Percentiles rank a stretch among this genome's conserved stretches.
Evolutionary conservation across 768 basidiomycete species (phyloP).

Genomic region (Amanita exitialis): DNA sequence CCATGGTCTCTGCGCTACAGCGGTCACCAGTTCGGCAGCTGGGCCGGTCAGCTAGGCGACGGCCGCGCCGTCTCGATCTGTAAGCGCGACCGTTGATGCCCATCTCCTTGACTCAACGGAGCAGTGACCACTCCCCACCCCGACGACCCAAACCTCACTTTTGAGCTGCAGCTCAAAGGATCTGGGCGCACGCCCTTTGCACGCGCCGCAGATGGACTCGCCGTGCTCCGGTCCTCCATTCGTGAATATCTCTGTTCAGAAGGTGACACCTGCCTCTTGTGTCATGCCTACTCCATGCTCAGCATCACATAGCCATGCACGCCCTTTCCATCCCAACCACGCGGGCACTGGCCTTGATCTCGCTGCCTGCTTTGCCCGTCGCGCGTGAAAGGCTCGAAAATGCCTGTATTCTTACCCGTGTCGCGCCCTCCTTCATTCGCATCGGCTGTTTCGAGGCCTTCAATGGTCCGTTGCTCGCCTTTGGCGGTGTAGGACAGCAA

Average conservation of each 20-base stretch:
- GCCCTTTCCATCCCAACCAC: constrained; percentile 86
- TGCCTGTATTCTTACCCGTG: constrained; percentile 66
- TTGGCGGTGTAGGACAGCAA: constrained; percentile 75
- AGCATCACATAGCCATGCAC: constrained; percentile 26
- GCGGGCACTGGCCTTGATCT: constrained; percentile 72
- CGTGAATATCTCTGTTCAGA: constrained; percentile 92
- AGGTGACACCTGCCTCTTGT: constrained; percentile 32
- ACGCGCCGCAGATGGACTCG: constrained; percentile 86
- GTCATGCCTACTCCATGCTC: background rate
- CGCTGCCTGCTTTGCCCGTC: constrained; percentile 66
- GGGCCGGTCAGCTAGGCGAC: constrained; percentile 94
- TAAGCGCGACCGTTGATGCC: constrained; percentile 13
- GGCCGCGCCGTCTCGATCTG: constrained; percentile 87
- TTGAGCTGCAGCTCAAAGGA: constrained; percentile 93
- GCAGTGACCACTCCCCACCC: constrained; percentile 75
- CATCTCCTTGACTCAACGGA: background rate
- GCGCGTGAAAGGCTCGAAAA: constrained; percentile 64
- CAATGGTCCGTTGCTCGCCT: constrained; percentile 55
- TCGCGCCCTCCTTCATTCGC: constrained; percentile 86
- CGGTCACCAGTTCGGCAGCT: constrained; percentile 82
- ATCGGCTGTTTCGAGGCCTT: constrained; percentile 88
- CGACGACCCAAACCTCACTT: constrained; percentile 37
- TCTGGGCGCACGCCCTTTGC: constrained; percentile 92
- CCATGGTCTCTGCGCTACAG: constrained; percentile 90
- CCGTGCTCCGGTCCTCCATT: constrained; percentile 89